Evolutionary conservation across 176 grass and related monocot genomes (phyloP), one percentile per base, ranked within the genome.

Genomic region (Eleusine indica): DNA sequence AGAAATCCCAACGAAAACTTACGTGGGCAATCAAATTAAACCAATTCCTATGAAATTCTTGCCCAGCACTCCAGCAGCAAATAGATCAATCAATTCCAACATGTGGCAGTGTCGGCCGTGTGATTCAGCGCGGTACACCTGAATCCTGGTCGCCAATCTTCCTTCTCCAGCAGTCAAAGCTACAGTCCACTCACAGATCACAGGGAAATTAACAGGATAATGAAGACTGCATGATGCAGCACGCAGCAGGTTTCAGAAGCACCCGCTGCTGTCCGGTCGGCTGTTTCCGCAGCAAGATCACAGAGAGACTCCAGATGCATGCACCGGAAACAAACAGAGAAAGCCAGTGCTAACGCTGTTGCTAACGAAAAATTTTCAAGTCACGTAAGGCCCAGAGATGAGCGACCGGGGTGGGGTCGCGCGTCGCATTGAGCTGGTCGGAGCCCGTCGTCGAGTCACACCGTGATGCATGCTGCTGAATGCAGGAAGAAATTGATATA

Each of bases 181-280:
- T 29, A 14, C 25, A 46, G 38, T 49, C 4, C 53, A 57, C 53
- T 12, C 21, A 11, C 66, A 68, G 6, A 8, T 68, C 65, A 69
- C 66, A 30, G 53, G 66, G 66, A 68, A 77, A 70, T 69, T 9
- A 66, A 57, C 48, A 77, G 37, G 49, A 54, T 44, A 56, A 57
- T 17, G 47, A 68, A 68, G 47, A 7, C 67, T 19, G 70, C 19
- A 12, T 21, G 25, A 1, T 68, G 75, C 39, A 81, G 78, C 85
- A 38, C 57, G 76, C 29, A 87, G 51, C 85, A 48, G 73, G 14
- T 58, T 75, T 54, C 79, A 52, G 71, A 8, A 74, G 71, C 71
- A 83, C 38, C 25, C 16, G 28, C 42, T 37, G 80, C 86, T 77
- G 66, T 49, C 79, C 86, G 80, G 86, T 83, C 80, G 80, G 80